Base-by-base conservation (phyloP, 2,329 filamentous ascomycete genomes). In the Taxawa tesnikishii region DNA sequence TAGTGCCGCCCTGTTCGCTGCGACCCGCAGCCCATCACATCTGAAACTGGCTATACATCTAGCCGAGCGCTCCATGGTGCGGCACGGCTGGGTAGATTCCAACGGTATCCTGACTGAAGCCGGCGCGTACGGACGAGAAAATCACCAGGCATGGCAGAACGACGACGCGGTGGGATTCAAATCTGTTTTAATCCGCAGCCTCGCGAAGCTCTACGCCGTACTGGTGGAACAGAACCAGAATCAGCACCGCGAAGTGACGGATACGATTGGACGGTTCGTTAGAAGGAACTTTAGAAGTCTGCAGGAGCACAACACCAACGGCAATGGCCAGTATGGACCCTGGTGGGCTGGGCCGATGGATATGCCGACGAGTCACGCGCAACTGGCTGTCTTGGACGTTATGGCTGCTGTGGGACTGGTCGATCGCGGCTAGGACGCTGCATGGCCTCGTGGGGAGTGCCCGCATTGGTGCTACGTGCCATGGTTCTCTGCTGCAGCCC, bases 281-380 rank as follows among this genome's bases (percentile, higher is more conserved):
- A 39, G 43, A 19, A 41, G 42, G 27, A 47, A 47, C 16, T 46
- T 42, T 23, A 34, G 39, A 12, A 44, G 38, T 14, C 39, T 45
- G 30, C 32, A 38, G 23, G 16, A 38, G 26, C 21, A 35, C 14
- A 47, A 48, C 26, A 48, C 45, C 9, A 47, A 50, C 24, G 44
- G 46, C 2, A 46, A 38, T 13, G 41, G 41, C 4, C 45, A 47
- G 34, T 50, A 50, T 38, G 47, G 47, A 8, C 47, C 47, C 9
- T 50, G 47, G 47, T 50, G 47, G 47, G 34, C 38, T 21, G 47
- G 47, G 2, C 47, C 47, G 9, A 44, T 44, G 23, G 47, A 47
- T 18, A 33, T 28, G 25, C 42, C 44, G 7, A 50, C 47, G 2
- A 43, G 40, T 29, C 47, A 50, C 25, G 40, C 37, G 17, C 46